Conservation (phyloP, 192 early-diverging fungal species). For the Coemansia sp. region DNA sequence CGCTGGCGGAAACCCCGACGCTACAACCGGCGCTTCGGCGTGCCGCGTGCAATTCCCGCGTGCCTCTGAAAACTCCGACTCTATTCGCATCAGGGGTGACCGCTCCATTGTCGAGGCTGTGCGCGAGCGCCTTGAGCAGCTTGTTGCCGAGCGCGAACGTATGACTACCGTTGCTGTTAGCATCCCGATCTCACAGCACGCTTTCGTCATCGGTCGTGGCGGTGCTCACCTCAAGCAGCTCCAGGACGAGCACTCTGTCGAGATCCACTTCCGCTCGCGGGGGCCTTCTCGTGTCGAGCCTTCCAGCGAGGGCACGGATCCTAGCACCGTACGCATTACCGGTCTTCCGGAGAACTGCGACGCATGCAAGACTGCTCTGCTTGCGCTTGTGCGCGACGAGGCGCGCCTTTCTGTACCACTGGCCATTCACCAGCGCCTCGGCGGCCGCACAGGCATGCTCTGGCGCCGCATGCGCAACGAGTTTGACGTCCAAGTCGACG, state of each 20-base stretch:
- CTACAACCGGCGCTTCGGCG: constrained; percentile 47
- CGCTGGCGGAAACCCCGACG: constrained; percentile 61
- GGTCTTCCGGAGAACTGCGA: constrained; percentile 61
- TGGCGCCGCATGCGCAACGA: constrained; percentile 64
- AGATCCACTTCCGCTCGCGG: constrained; percentile 59
- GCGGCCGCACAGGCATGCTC: constrained; percentile 54
- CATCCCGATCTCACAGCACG: constrained; percentile 76
- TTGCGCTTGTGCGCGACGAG: constrained; percentile 58
- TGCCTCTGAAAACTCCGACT: constrained; percentile 52
- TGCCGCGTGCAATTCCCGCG: constrained; percentile 67
- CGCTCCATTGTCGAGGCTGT: constrained; percentile 54
- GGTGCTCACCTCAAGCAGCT: constrained; percentile 72
- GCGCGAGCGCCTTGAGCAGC: constrained; percentile 52
- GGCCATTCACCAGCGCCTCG: constrained; percentile 58
- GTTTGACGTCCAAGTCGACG: constrained; percentile 62
- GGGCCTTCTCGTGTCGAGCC: background rate
- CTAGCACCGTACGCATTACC: constrained; percentile 55
- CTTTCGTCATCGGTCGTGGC: constrained; percentile 77
- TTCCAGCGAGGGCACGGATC: background rate
- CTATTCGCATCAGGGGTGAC: constrained; percentile 65
- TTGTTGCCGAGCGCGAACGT: constrained; percentile 59
- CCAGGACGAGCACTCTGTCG: constrained; percentile 64
- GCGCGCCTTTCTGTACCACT: constrained; percentile 55
- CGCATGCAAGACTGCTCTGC: constrained; percentile 47
- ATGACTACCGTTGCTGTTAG: constrained; percentile 58